Evolutionary conservation across 1,284 basidiomycete genomes (phyloP), one percentile per base, ranked within the genome.

Genomic region (Ceratobasidium sp.): DNA sequence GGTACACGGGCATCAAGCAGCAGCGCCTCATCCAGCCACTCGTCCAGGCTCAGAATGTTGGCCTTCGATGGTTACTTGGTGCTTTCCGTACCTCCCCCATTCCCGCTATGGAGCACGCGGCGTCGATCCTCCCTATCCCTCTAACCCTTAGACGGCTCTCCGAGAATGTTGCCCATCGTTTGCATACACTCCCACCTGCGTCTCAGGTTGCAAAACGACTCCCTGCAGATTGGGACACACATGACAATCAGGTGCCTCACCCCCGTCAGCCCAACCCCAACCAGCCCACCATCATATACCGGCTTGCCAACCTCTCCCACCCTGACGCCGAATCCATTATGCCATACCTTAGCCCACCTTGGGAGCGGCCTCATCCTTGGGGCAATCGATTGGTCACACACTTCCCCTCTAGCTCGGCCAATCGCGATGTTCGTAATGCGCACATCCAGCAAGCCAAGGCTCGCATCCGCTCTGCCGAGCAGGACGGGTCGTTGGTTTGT

Each of bases 331-430:
- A 55, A 49, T 18, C 10, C 46, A 53, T 53, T 46, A 49, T 69
- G 2, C 67, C 67, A 53, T 69, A 69, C 26, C 5, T 53, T 28
- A 40, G 10, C 23, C 10, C 67, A 2, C 67, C 67, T 28, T 69
- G 67, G 49, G 67, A 69, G 5, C 4, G 1, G 12, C 44, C 67
- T 9, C 67, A 69, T 46, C n/a, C 67, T 12, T 69, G 67, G 67
- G 67, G 44, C 46, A 12, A 23, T 20, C 67, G 33, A 53, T 2
- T 28, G 6, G 12, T 7, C 5, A 13, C 18, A 1, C 1, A 1
- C 3, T 4, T 28, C 46, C 67, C 67, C 3, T 10, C 44, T 6
- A 3, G 5, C 3, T 7, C 18, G 3, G 46, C 46, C 12, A 51
- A 0, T 26, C 44, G 33, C 4, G 46, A 69, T 1, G 44, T 1